These are phyloP conservation scores for Endothia cerciana DNA, from an alignment of 2,329 filamentous ascomycete species.

Conservation along the genomic window DNA sequence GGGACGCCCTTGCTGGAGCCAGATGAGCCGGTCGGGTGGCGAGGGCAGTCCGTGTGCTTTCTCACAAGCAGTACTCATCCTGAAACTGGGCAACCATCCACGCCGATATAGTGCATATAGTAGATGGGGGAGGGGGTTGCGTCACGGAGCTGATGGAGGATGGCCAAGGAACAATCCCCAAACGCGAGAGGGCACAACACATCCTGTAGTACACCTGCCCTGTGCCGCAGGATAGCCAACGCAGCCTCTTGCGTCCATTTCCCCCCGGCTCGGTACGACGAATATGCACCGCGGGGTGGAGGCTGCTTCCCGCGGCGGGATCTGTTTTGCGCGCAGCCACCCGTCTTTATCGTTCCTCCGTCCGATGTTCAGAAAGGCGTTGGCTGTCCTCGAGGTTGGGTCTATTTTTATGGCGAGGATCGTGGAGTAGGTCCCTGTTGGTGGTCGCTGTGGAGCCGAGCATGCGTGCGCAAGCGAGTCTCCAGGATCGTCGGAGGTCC, in stretches of 20 bases:
- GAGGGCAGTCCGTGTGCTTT: background rate
- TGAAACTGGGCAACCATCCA: slow-evolving; percentile 1
- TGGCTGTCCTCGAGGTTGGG: background rate
- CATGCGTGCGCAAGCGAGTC: background rate
- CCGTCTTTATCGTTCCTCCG: background rate
- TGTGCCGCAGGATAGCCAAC: background rate
- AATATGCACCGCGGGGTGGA: background rate
- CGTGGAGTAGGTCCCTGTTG: background rate
- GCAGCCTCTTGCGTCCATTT: slow-evolving; percentile 4
- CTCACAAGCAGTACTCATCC: background rate
- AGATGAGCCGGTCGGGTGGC: background rate
- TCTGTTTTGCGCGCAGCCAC: background rate
- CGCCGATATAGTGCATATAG: background rate
- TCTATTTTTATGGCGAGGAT: background rate
- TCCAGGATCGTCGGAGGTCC: background rate
- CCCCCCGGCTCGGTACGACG: background rate
- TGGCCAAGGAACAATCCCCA: background rate
- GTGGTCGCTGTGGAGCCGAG: background rate
- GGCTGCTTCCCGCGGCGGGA: background rate
- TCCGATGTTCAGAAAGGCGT: background rate
- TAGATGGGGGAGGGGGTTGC: background rate
- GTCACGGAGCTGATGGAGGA: background rate
- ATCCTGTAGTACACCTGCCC: background rate
- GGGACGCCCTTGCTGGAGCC: background rate
- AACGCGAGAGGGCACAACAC: background rate